Evolutionary conservation across 108 stramenopile genomes (phyloP), one percentile per base, ranked within the genome.

Genomic region (Cylindrotheca closterium): DNA sequence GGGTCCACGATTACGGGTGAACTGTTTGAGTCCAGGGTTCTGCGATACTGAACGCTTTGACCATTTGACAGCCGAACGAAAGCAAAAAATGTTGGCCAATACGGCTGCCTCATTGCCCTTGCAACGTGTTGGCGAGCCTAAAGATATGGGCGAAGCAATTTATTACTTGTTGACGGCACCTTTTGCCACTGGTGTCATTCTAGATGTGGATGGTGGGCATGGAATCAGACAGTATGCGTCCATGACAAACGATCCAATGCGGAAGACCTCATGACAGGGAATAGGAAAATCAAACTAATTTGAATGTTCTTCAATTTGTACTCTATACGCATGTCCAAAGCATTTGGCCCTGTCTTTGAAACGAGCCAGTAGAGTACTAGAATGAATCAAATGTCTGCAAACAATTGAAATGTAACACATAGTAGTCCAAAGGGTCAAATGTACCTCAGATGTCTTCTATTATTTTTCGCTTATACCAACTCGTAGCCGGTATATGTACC

Each of bases 1-100:
- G 63, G 86, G 83, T 26, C 80, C 80, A 7, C 50, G 65, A 50
- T 47, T 80, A 18, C 60, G 86, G 30, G 83, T 84, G 37, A 87
- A 87, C 57, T 87, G 83, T 58, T 60, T 83, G n/a, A 68, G 65
- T 8, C 82, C 86, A 4, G 86, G 86, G 21, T 87, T 87, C 56
- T 87, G 82, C 58, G 79, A 87, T 34, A 87, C 86, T 7, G 86
- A 87, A 58, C 60, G 86, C 2, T 87, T 87, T 58, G 81, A 87
- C 68, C 80, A 80, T 37, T 79, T 87, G 81, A 75, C 73, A 46
- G 30, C 72, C 4, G 66, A 58, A 18, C 26, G 58, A 55, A 75
- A 75, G 32, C 66, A 37, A 12, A 30, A 64, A 4, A 87, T 87
- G 86, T 58, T 87, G 21, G 55, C 34, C n/a, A 84, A 84, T 45